Evolutionary conservation across 495 filamentous ascomycete genomes (phyloP).

Genomic region (Lineolata rhizophorae): DNA sequence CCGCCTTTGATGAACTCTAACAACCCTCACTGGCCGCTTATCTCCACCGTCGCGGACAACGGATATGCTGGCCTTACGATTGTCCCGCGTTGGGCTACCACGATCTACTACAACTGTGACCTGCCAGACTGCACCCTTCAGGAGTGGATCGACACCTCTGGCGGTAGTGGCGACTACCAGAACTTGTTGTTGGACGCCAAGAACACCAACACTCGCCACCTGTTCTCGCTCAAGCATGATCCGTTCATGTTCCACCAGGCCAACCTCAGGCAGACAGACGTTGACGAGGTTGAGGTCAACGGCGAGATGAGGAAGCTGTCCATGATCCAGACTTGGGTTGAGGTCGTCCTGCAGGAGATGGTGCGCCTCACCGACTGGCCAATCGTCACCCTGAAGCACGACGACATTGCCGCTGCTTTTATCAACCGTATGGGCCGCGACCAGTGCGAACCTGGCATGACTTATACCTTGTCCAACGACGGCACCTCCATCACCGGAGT

Average conservation of each 20-base stretch:
- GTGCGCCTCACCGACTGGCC: conserved; percentile 20
- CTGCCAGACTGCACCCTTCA: conserved; percentile 29
- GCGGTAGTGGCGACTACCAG: conserved; percentile 25
- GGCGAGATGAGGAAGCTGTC: conserved; percentile 25
- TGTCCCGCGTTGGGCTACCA: conserved; percentile 37
- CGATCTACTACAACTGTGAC: conserved; percentile 45
- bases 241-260: conserved; percentile 34
- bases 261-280: conserved; percentile 31
- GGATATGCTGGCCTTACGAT: conserved; percentile 35
- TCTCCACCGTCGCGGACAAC: conserved; percentile 25
- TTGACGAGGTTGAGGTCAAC: conserved; percentile 27
- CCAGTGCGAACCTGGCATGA: conserved; percentile 20
- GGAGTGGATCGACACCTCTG: conserved; percentile 40
- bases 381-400: neutral
- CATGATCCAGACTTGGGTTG: conserved; percentile 40
- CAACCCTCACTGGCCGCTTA: conserved; percentile 29
- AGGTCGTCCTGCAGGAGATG: conserved; percentile 33
- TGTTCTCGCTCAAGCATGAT: conserved; percentile 32
- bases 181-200: conserved; percentile 27
- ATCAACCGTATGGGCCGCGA: neutral
- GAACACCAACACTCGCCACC: conserved; percentile 29
- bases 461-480: conserved; percentile 21
- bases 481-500: conserved; percentile 25
- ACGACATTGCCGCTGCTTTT: neutral
- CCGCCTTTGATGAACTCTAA: conserved; percentile 23